Evolutionary conservation across 1,284 basidiomycete genomes (phyloP).

Genomic region (Farysia itapuensis): DNA sequence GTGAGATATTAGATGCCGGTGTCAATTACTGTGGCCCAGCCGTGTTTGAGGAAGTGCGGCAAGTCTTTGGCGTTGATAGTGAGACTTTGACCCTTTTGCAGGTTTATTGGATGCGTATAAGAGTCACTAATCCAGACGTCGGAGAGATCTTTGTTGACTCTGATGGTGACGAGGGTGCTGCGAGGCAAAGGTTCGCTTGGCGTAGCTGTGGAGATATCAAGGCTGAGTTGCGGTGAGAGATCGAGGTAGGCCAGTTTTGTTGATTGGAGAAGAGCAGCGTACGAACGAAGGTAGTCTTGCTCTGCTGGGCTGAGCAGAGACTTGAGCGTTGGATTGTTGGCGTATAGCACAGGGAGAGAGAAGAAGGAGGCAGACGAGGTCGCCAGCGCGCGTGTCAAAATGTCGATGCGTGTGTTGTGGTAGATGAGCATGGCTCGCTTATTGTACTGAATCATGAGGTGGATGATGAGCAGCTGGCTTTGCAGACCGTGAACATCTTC

Average conservation of each 20-base stretch:
- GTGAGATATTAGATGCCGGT: no score
- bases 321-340: slow-evolving; percentile 1
- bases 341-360: slow-evolving; percentile 5
- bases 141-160: neutral
- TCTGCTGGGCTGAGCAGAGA: slow-evolving; percentile 1
- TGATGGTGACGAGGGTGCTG: neutral
- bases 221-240: neutral
- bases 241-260: neutral
- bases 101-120: neutral
- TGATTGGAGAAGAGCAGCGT: neutral
- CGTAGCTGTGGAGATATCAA: neutral
- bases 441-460: slow-evolving; percentile 83
- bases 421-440: slow-evolving; percentile 92
- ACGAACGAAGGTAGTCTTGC: neutral
- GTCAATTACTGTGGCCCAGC: neutral
- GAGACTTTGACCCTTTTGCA: neutral
- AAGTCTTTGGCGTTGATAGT: neutral
- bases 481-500: slow-evolving; percentile 62
- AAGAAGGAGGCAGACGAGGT: neutral
- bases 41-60: neutral
- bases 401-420: slow-evolving; percentile 77
- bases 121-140: neutral
- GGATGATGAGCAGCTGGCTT: slow-evolving; percentile 78
- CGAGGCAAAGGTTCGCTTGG: neutral
- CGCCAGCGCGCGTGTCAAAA: slow-evolving; percentile 7